phyloP scores from a whole-genome alignment of 371 early-diverging fungal species.

The Mucor saturninus region DNA sequence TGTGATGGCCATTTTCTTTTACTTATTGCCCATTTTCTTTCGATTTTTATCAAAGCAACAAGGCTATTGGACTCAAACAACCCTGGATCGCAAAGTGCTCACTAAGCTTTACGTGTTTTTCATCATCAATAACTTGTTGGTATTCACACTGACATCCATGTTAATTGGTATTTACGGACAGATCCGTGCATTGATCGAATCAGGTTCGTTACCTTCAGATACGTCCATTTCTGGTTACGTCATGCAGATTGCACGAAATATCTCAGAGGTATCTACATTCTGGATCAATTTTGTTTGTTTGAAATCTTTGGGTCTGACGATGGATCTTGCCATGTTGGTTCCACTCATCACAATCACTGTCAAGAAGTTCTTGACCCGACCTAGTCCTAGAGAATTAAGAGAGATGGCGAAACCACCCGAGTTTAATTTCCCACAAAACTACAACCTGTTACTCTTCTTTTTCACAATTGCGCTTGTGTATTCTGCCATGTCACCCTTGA shows the following conservation, averaged over 20 bases:
- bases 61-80: slow-evolving; percentile 77
- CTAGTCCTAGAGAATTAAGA: slow-evolving; percentile 75
- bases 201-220: slow-evolving; percentile 44
- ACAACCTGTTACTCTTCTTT: slow-evolving; percentile 75
- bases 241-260: slow-evolving; percentile 45
- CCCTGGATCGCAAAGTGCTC: slow-evolving; percentile 75
- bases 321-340: slow-evolving; percentile 74
- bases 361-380: slow-evolving; percentile 62
- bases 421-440: slow-evolving; percentile 74
- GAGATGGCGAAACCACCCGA: slow-evolving; percentile 70
- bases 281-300: slow-evolving; percentile 79
- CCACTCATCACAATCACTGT: slow-evolving; percentile 64
- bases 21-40: slow-evolving; percentile 71
- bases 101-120: slow-evolving; percentile 82
- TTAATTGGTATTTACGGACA: slow-evolving; percentile 63
- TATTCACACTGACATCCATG: slow-evolving; percentile 68
- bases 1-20: slow-evolving; percentile 71
- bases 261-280: slow-evolving; percentile 57
- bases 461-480: slow-evolving; percentile 81
- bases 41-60: slow-evolving; percentile 73
- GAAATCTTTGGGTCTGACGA: slow-evolving; percentile 56
- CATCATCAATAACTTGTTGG: slow-evolving; percentile 71
- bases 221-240: slow-evolving; percentile 30
- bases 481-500: slow-evolving; percentile 77
- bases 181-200: slow-evolving; percentile 39